Evolutionary conservation across 1,139 yeast genomes (phyloP).

Genomic region (Lodderomyces pseudojiufengensis): DNA sequence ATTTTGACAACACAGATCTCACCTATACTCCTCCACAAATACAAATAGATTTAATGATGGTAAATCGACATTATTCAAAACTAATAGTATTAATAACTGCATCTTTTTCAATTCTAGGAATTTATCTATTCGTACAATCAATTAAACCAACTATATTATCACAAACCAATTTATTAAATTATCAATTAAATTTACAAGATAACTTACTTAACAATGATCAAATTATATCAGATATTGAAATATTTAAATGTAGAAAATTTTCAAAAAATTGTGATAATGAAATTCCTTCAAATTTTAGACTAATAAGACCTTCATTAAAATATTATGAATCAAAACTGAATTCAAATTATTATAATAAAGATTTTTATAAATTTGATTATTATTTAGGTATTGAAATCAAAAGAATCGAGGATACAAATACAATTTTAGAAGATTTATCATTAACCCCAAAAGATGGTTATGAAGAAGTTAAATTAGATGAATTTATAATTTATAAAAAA

Average conservation of each 20-base stretch:
- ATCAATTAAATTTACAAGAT: constrained; percentile 3
- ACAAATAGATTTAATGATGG: constrained; percentile 4
- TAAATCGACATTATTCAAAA: constrained; percentile 10
- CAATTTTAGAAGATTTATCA: constrained; percentile 15
- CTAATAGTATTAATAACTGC: constrained; percentile 1
- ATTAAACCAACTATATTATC: constrained; percentile 2
- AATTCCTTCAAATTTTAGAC: constrained; percentile 11
- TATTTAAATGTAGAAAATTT: constrained; percentile 10
- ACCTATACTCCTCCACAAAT: too few relatives aligned
- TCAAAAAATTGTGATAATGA: constrained; percentile 4
- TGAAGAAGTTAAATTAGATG: constrained; percentile 6
- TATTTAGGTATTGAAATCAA: constrained; percentile 15
- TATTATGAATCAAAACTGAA: constrained; percentile 7
- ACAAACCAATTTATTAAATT: constrained; percentile 3
- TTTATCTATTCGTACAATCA: constrained; percentile 1
- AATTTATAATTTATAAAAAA: constrained; percentile 11
- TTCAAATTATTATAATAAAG: constrained; percentile 4
- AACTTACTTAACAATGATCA: constrained; percentile 1
- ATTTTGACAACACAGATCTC: too few relatives aligned
- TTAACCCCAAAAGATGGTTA: constrained; percentile 10
- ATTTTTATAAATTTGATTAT: constrained; percentile 10
- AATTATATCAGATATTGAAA: constrained; percentile 10
- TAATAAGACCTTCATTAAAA: constrained; percentile 12
- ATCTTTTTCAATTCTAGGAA: neutral
- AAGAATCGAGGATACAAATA: constrained; percentile 12